These are phyloP conservation scores for Trichoderma sp. DNA, from an alignment of 2,329 filamentous ascomycete genomes.

Conservation along the genomic window DNA sequence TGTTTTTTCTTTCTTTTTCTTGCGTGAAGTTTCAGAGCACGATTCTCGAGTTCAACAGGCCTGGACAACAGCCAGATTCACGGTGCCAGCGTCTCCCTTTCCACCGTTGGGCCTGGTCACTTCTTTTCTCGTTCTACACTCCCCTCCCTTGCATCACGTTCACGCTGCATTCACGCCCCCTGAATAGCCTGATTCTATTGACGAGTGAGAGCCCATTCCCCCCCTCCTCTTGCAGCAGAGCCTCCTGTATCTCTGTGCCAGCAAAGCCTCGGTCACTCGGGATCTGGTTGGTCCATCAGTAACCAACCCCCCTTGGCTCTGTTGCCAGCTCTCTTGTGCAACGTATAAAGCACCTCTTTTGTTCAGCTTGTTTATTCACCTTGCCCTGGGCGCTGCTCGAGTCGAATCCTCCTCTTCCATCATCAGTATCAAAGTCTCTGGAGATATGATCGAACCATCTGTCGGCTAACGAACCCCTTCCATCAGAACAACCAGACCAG, in stretches of 20 bases:
- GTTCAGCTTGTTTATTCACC: not conserved
- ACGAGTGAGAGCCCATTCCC: not conserved
- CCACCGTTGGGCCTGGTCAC: not conserved
- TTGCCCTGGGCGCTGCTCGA: not conserved
- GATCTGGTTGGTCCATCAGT: not conserved
- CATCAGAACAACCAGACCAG: not conserved
- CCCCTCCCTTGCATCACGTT: slow-evolving; percentile 16
- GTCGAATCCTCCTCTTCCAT: not conserved
- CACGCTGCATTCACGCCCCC: slow-evolving; percentile 18
- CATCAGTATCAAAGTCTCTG: not conserved
- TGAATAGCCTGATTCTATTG: slow-evolving; percentile 3
- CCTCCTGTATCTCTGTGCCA: not conserved
- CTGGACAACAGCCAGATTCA: not conserved
- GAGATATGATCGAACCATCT: not conserved
- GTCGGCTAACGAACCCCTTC: not conserved
- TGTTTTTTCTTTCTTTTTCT: not conserved
- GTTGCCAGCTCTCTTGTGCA: slow-evolving; percentile 11
- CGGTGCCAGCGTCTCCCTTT: not conserved
- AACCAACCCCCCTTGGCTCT: not conserved
- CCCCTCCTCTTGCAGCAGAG: not conserved
- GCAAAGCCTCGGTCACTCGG: slow-evolving; percentile 3
- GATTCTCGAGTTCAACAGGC: too few relatives aligned
- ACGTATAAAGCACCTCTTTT: slow-evolving; percentile 8
- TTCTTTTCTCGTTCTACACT: too few relatives aligned
- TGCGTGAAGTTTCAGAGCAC: too few relatives aligned